phyloP scores from a whole-genome alignment of 2,329 filamentous ascomycete genomes.

The Pseudodiploospora longispora region DNA sequence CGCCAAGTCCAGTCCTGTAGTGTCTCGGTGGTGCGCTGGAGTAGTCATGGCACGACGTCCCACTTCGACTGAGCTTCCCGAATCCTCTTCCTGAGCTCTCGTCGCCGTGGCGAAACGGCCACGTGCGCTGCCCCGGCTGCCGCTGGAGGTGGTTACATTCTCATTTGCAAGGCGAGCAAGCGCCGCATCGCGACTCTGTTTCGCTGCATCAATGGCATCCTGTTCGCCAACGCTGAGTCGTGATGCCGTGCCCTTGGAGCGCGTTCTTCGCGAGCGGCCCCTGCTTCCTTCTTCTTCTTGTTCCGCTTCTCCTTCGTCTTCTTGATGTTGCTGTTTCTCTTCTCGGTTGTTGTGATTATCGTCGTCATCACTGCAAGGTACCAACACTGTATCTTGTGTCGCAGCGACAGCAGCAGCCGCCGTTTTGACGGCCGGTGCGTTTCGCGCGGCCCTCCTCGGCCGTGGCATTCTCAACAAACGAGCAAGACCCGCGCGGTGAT shows the following conservation, averaged over 20 bases:
- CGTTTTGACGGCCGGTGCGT: no score
- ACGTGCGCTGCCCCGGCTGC: slow-evolving; percentile 12
- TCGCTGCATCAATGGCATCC: slow-evolving; percentile 17
- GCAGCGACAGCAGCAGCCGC: no score
- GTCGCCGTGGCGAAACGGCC: slow-evolving; percentile 6
- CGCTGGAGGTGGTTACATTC: slow-evolving; percentile 22
- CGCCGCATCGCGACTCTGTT: slow-evolving; percentile 27
- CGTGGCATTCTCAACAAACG: slow-evolving; percentile 19
- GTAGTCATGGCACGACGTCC: slow-evolving; percentile 28
- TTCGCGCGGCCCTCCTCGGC: slow-evolving; percentile 14
- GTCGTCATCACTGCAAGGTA: no score
- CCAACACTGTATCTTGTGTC: no score
- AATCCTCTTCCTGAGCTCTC: slow-evolving; percentile 15
- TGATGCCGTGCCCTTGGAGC: slow-evolving; percentile 9
- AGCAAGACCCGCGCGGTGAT: not conserved
- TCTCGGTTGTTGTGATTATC: not conserved
- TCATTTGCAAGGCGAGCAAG: slow-evolving; percentile 27
- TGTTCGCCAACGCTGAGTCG: slow-evolving; percentile 16
- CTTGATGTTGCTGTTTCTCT: slow-evolving; percentile 1
- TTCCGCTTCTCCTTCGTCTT: not conserved
- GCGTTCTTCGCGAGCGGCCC: slow-evolving; percentile 13
- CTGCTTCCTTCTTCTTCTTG: slow-evolving; percentile 17
- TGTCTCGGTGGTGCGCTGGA: slow-evolving; percentile 30
- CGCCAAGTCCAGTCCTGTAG: slow-evolving; percentile 39
- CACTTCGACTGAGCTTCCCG: slow-evolving; percentile 27